Evolutionary conservation across 2,329 filamentous ascomycete species (phyloP).

Genomic region (Ceratocystis destructans): DNA sequence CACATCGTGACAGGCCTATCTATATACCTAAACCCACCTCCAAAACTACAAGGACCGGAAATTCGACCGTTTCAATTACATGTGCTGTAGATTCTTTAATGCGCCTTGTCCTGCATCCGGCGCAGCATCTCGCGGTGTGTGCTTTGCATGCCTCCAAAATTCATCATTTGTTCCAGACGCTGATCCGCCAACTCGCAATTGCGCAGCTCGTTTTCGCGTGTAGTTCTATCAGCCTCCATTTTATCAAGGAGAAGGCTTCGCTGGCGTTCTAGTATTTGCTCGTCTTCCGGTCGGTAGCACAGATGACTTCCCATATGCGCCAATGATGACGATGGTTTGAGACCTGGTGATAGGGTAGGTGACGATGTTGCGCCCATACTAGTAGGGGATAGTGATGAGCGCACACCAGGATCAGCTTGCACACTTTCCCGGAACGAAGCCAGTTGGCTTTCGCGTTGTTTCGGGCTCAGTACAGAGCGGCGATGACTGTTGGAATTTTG

Average conservation of each 20-base stretch:
- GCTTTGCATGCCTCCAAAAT: slow-evolving; percentile 58
- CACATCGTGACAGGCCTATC: neutral
- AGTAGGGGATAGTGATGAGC: neutral
- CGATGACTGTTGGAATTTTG: slow-evolving; percentile 41
- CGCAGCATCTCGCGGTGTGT: slow-evolving; percentile 68
- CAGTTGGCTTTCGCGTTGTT: slow-evolving; percentile 44
- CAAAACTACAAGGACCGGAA: neutral
- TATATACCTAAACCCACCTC: neutral
- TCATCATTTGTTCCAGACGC: slow-evolving; percentile 61
- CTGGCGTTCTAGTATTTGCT: slow-evolving; percentile 37
- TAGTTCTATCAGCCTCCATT: slow-evolving; percentile 47
- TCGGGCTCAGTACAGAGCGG: slow-evolving; percentile 31
- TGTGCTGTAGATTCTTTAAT: neutral
- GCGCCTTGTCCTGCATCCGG: slow-evolving; percentile 48
- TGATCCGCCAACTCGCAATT: slow-evolving; percentile 47
- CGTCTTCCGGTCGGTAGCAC: slow-evolving; percentile 27
- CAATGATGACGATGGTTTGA: slow-evolving; percentile 14
- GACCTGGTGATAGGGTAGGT: neutral
- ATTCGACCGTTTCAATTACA: neutral
- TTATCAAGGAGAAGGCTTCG: slow-evolving; percentile 45
- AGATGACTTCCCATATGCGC: neutral
- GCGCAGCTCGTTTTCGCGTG: slow-evolving; percentile 42
- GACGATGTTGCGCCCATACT: neutral
- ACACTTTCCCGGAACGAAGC: slow-evolving; percentile 55
- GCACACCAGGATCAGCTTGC: slow-evolving; percentile 35